A percentile compares a stretch with the other conserved stretches of the same genome.
Conservation (phyloP, 2,329 filamentous ascomycete species). For the Apiospora koreana region DNA sequence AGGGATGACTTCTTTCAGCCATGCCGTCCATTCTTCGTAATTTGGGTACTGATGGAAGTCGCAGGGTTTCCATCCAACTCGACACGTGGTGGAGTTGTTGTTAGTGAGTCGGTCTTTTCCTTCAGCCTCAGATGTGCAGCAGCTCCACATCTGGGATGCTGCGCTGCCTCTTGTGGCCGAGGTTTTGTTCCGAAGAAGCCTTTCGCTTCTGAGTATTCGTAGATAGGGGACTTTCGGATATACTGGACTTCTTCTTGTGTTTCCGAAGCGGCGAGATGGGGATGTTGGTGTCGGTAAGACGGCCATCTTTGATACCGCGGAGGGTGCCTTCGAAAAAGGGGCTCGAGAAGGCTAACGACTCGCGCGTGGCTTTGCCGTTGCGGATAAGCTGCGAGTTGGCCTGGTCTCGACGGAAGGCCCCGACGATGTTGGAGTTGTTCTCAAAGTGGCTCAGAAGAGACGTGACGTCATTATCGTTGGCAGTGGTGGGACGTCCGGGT, state of each 20-base stretch:
- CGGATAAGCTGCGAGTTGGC: slow-evolving; percentile 62
- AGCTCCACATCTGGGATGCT: slow-evolving; percentile 58
- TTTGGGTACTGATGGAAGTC: slow-evolving; percentile 3
- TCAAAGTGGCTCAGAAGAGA: slow-evolving; percentile 68
- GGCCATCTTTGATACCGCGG: slow-evolving; percentile 64
- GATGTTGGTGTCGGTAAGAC: slow-evolving; percentile 64
- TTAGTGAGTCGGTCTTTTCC: not conserved
- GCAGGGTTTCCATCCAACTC: slow-evolving; percentile 3
- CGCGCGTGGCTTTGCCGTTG: slow-evolving; percentile 60
- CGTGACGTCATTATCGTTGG: slow-evolving; percentile 49
- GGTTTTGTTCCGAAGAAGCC: slow-evolving; percentile 44
- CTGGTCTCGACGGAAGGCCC: slow-evolving; percentile 74
- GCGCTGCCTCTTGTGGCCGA: slow-evolving; percentile 56
- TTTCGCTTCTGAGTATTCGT: slow-evolving; percentile 55
- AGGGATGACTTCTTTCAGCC: slow-evolving; percentile 11
- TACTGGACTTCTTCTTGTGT: slow-evolving; percentile 50
- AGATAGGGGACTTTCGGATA: slow-evolving; percentile 52
- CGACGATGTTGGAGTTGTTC: slow-evolving; percentile 67
- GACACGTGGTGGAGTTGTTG: not conserved
- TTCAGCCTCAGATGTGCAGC: slow-evolving; percentile 15
- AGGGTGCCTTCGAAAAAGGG: slow-evolving; percentile 62
- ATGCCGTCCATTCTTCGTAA: slow-evolving; percentile 12
- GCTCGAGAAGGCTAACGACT: slow-evolving; percentile 63
- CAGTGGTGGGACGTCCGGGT: slow-evolving; percentile 49
- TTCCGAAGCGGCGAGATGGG: slow-evolving; percentile 70